Base-by-base conservation (phyloP, 2,329 filamentous ascomycete species). In the Penicillium sp. region DNA sequence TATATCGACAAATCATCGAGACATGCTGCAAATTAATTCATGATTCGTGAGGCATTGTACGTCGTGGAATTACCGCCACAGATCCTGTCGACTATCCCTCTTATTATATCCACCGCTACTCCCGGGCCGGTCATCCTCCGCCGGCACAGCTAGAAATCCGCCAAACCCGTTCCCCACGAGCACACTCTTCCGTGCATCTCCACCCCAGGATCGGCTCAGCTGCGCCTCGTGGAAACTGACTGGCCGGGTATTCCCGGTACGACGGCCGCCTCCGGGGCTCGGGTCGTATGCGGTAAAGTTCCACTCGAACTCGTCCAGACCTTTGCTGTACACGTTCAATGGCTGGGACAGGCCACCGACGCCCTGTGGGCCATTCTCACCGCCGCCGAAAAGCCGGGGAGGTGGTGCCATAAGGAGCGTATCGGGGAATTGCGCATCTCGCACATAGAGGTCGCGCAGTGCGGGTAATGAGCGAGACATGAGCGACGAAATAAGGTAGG, bases 401-500 rank as follows among this genome's bases (percentile, higher is more conserved):
- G 87, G 85, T 1, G 85, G 86, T 1, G 83, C 79, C 6, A 91
- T 75, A 11, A 89, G 77, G 5, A 96, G 79, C 9, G 84, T 78
- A 56, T 95, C 88, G 1, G 89, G 84, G 64, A 97, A 95, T 40
- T 80, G 77, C 22, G 85, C 80, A 60, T 96, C 89, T 41, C 88
- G 85, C 14, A 96, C 91, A 64, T 94, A 96, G 6, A 97, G 78
- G 18, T 84, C 80, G 28, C 77, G 77, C 7, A 97, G 76, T 28
- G 78, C 79, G 1, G 89, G 89, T 6, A 97, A 77, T 6, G 81
- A 79, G 51, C 85, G 85, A 13, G 82, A 79, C 50, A 93, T 80
- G 26, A 97, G 79, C 0, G 88, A 95, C n/a, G 80, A 80, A 22
- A 88, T 84, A 16, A 97, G 80, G 68, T 95, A 95, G 50, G 81